A percentile compares a stretch with the other conserved stretches of the same genome.
Conservation (phyloP, 2,329 filamentous ascomycete genomes). For the Exserohilum turcica region DNA sequence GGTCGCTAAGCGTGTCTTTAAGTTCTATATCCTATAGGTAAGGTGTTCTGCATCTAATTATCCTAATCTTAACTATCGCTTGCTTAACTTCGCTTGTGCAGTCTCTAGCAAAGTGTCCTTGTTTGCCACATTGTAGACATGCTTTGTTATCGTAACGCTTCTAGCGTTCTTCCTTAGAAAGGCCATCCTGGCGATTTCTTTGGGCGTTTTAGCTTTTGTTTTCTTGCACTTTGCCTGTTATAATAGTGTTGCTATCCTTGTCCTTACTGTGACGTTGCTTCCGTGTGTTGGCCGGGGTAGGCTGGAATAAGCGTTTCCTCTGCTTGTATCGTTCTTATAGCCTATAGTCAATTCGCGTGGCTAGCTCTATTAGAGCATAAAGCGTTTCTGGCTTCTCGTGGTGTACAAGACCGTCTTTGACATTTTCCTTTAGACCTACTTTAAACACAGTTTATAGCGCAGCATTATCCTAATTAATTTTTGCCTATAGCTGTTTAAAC, state of each 20-base stretch:
- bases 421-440: background rate
- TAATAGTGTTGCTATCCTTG: background rate
- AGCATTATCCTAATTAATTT: background rate
- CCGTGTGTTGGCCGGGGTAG: background rate
- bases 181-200: background rate
- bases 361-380: background rate
- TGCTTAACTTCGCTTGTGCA: background rate
- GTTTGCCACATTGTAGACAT: background rate
- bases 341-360: background rate
- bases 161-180: slow-evolving; percentile 1
- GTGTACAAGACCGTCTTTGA: background rate
- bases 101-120: background rate
- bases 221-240: background rate
- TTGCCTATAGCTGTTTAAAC: background rate
- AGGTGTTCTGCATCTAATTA: background rate
- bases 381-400: background rate
- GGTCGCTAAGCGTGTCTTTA: background rate
- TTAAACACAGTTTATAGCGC: background rate
- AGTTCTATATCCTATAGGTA: background rate
- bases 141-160: background rate
- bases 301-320: background rate
- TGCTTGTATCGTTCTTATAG: background rate
- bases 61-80: background rate
- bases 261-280: background rate
- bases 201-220: background rate